A percentile compares a stretch with the other conserved stretches of the same genome.
phyloP scores from a whole-genome alignment of 192 early-diverging fungal genomes.

The Umbelopsis ramanniana region DNA sequence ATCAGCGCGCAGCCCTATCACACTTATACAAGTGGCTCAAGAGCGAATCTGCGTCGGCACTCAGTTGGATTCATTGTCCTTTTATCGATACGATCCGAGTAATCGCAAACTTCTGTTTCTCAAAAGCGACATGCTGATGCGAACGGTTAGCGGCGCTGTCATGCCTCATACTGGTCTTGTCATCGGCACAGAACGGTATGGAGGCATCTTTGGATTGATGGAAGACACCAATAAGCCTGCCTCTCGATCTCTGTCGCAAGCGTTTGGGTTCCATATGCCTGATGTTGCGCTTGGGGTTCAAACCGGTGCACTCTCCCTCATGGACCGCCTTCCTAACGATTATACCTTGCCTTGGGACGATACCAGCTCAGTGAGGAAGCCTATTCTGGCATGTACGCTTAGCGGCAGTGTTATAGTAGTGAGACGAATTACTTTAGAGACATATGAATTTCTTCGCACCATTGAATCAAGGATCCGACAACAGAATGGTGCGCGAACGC shows the following conservation, averaged over 20 bases:
- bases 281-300: slow-evolving; percentile 6
- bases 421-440: neutral
- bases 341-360: neutral
- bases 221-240: neutral
- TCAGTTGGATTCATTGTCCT: slow-evolving; percentile 32
- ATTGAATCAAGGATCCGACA: slow-evolving; percentile 1
- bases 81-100: slow-evolving; percentile 22
- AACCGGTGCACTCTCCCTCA: neutral
- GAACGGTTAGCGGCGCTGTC: neutral
- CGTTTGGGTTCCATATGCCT: slow-evolving; percentile 4
- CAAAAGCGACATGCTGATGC: slow-evolving; percentile 19
- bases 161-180: neutral
- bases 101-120: slow-evolving; percentile 12
- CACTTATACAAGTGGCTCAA: slow-evolving; percentile 23
- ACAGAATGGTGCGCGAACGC: neutral
- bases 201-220: neutral
- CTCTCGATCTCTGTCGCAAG: neutral
- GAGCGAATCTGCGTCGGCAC: slow-evolving; percentile 24
- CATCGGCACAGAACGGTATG: slow-evolving; percentile 10
- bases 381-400: slow-evolving; percentile 3
- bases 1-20: slow-evolving; percentile 30
- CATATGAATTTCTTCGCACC: neutral
- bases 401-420: neutral
- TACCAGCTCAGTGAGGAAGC: neutral
- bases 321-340: neutral